Conservation (phyloP, 768 basidiomycete genomes). For the Ramaria rubella region DNA sequence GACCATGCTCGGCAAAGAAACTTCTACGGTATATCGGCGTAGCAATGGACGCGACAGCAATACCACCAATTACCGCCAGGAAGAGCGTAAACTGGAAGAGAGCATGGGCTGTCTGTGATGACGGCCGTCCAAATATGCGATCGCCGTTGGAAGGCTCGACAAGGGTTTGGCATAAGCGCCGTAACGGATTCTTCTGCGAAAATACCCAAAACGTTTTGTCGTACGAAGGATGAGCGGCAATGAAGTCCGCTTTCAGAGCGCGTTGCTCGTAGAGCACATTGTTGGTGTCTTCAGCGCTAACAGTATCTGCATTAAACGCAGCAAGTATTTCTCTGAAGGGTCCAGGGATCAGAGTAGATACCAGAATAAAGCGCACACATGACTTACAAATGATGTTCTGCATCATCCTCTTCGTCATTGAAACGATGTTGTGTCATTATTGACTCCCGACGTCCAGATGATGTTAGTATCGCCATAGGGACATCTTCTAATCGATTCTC, state of each 20-base stretch:
- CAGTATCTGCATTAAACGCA: constrained; percentile 48
- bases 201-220: constrained; percentile 90
- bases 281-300: constrained; percentile 43
- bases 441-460: constrained; percentile 26
- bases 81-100: constrained; percentile 72
- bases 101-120: constrained; percentile 56
- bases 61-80: constrained; percentile 69
- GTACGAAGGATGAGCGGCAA: constrained; percentile 79
- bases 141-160: constrained; percentile 80
- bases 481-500: constrained; percentile 43
- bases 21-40: constrained; percentile 77
- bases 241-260: constrained; percentile 80
- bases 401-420: constrained; percentile 45
- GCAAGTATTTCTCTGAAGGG: constrained; percentile 62
- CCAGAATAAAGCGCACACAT: not conserved
- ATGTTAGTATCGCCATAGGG: constrained; percentile 50
- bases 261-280: constrained; percentile 65
- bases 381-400: constrained; percentile 66
- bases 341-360: not conserved
- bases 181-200: constrained; percentile 67
- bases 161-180: constrained; percentile 72
- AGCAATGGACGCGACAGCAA: constrained; percentile 76
- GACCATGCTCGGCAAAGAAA: constrained; percentile 56
- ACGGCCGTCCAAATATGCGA: constrained; percentile 76
- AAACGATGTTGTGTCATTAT: constrained; percentile 22